Base-by-base conservation (phyloP, 2,329 filamentous ascomycete genomes). In the Cladorrhinum sp. region DNA sequence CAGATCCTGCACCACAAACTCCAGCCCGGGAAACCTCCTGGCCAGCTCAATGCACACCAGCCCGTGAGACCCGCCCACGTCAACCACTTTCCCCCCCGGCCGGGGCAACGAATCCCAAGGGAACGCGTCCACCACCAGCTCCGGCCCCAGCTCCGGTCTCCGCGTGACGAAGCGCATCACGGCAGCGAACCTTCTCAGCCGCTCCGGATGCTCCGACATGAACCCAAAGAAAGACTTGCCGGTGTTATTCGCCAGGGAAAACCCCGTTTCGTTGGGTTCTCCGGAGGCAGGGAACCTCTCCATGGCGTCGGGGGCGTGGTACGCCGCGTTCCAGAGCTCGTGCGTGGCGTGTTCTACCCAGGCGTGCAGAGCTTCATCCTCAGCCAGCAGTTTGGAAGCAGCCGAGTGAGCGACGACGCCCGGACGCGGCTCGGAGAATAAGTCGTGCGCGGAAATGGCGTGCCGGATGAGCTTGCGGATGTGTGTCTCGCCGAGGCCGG, bases 1-100 rank as follows among this genome's bases (percentile, higher is more conserved):
- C 62, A 58, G 9, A 58, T 69, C 67, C 50, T 71, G 68, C 39
- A 72, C 64, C 39, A 70, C 55, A 7, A 72, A 18, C 48, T 65
- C 65, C 49, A 69, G 30, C 16, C 66, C 58, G 0, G 20, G 26
- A 55, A 68, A 67, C 20, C 51, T 64, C 3, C 30, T 65, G 20
- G 67, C 66, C 48, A 72, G 61, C 1, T 66, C 67, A 39, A 67
- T 62, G 2, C 65, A 63, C 36, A 67, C 64, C 14, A 55, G 33
- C 51, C 67, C 70, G 57, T 62, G 56, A 3, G 24, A 39, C 3
- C 66, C 69, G 48, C 70, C 68, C 1, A 71, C 62, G 21, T 69
- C 58, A 1, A 66, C 61, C 28, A 71, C 64, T 12, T 42, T 42
- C 14, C 12, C n/a, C 10, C 12, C 36, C n/a, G n/a, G n/a, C 36